Conservation (phyloP, 2,329 filamentous ascomycete genomes). For the Aspergillus sp. region DNA sequence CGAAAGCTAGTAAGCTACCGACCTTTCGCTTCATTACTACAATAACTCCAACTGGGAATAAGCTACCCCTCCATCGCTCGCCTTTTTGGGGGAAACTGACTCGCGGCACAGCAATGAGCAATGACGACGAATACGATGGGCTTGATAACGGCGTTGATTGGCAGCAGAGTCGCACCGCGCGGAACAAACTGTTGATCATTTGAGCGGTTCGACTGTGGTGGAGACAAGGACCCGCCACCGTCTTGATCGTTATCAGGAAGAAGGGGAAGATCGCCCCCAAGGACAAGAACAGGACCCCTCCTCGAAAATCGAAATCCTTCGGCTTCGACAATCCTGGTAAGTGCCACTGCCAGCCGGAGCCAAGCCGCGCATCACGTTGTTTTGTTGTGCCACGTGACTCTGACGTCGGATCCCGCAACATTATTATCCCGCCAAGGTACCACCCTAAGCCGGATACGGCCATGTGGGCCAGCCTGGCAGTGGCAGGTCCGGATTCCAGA, state of each 20-base stretch:
- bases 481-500: not conserved
- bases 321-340: not conserved
- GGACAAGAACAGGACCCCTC: not conserved
- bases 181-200: constrained; percentile 8
- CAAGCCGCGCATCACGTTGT: no score
- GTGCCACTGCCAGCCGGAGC: not conserved
- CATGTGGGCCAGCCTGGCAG: not conserved
- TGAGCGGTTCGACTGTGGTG: not conserved
- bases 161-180: not conserved
- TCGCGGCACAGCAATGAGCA: not conserved
- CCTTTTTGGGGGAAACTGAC: not conserved
- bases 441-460: not conserved
- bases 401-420: not conserved
- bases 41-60: no score
- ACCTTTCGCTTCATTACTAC: no score
- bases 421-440: not conserved
- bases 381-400: not conserved
- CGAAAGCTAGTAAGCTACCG: no score
- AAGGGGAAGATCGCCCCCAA: not conserved
- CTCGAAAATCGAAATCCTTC: not conserved
- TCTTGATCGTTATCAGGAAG: not conserved
- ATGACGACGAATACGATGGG: not conserved
- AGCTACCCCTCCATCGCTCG: not conserved
- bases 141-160: constrained; percentile 1
- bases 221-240: not conserved